Percentiles rank a stretch among this genome's conserved stretches.
Conservation (phyloP, 345 rosid species). For the Eucalyptus grandis region DNA sequence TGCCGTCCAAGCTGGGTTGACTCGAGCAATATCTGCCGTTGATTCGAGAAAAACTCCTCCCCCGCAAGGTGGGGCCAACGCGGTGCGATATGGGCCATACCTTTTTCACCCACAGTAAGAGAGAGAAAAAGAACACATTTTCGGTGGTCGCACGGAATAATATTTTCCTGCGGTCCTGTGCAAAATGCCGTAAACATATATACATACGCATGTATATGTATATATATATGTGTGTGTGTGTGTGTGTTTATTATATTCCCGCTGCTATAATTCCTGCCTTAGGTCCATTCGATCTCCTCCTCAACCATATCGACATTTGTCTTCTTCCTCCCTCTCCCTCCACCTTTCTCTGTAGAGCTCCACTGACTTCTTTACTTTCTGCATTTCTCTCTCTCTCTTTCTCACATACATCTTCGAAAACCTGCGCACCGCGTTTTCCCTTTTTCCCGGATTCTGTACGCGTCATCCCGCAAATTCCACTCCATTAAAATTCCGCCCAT, state of each 20-base stretch:
- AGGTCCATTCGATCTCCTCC: not conserved
- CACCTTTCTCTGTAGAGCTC: not conserved
- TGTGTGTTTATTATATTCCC: not conserved
- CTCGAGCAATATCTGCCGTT: not conserved
- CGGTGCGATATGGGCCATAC: not conserved
- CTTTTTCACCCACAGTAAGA: not conserved
- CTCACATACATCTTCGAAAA: not conserved
- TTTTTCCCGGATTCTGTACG: not conserved
- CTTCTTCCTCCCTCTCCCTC: not conserved
- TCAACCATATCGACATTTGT: not conserved
- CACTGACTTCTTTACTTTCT: not conserved
- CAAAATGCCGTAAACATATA: not conserved
- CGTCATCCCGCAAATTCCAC: not conserved
- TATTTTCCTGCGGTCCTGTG: not conserved
- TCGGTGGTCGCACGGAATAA: not conserved
- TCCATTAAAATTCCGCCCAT: not conserved
- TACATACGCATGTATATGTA: not conserved
- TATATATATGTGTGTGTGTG: not conserved
- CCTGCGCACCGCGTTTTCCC: not conserved
- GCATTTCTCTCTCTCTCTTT: not conserved
- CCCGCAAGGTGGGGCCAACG: not conserved
- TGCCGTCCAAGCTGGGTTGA: not conserved
- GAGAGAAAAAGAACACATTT: not conserved
- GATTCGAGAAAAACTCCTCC: not conserved
- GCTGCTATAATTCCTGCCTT: not conserved